Evolutionary conservation across 2,329 filamentous ascomycete genomes (phyloP).

Genomic region (Beauveria rudraprayagi): DNA sequence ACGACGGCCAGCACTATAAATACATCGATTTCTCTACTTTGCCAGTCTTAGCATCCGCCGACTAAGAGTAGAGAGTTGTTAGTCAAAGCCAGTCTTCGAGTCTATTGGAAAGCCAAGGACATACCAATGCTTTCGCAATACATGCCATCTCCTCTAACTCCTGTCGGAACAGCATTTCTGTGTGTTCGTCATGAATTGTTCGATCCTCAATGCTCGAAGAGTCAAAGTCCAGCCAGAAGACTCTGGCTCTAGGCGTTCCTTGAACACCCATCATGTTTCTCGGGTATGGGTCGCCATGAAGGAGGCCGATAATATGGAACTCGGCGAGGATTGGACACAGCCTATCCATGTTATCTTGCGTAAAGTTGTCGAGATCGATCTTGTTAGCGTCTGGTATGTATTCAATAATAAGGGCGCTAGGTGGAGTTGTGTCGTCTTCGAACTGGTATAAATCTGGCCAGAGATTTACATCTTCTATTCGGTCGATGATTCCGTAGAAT

Average conservation of each 20-base stretch:
- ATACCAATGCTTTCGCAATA: not conserved
- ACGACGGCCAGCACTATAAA: not conserved
- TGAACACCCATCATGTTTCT: slow-evolving; percentile 3
- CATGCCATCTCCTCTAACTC: not conserved
- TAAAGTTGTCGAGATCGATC: not conserved
- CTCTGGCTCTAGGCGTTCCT: not conserved
- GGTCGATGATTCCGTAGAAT: not conserved
- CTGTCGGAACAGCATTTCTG: not conserved
- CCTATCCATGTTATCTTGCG: not conserved
- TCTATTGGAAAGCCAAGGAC: not conserved
- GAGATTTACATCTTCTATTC: not conserved
- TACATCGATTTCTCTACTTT: not conserved
- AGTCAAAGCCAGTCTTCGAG: not conserved
- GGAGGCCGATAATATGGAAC: not conserved
- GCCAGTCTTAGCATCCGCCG: not conserved
- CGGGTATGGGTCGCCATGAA: not conserved
- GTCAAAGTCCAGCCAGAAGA: slow-evolving; percentile 1
- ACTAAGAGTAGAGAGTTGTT: not conserved
- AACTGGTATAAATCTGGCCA: not conserved
- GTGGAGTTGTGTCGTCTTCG: not conserved
- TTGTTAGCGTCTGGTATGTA: not conserved
- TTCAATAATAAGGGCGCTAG: not conserved
- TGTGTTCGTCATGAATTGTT: not conserved
- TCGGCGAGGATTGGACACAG: not conserved
- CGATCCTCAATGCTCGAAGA: not conserved